These are phyloP conservation scores for Bipolaris sorokiniana DNA, from an alignment of 2,329 filamentous ascomycete genomes.

Conservation along the genomic window DNA sequence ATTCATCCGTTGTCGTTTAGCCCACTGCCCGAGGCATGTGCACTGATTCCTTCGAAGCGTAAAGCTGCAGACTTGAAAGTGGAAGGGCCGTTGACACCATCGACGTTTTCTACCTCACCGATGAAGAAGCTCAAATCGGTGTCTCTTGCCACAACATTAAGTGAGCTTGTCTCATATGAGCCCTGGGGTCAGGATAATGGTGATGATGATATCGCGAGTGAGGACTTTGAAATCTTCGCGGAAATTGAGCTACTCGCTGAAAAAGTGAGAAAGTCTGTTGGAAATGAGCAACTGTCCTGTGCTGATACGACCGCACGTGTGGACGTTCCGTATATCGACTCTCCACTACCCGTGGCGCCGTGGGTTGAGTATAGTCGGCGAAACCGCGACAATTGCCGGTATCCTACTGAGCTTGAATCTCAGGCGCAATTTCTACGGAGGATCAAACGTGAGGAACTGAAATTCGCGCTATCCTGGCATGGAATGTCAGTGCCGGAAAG, in stretches of 20 bases:
- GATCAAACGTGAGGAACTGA: conserved; percentile 44
- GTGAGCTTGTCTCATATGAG: conserved; percentile 43
- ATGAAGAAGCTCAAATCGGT: conserved; percentile 52
- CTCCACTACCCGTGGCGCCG: conserved; percentile 51
- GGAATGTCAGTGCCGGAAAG: conserved; percentile 49
- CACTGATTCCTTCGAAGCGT: conserved; percentile 38
- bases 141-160: conserved; percentile 47
- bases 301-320: conserved; percentile 57
- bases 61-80: conserved; percentile 51
- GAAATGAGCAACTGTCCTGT: conserved; percentile 56
- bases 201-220: conserved; percentile 7
- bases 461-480: conserved; percentile 48
- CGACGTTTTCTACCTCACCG: conserved; percentile 44
- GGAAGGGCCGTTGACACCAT: conserved; percentile 56
- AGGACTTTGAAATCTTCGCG: conserved; percentile 42
- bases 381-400: conserved; percentile 7
- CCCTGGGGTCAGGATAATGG: conserved; percentile 30
- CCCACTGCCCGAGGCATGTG: conserved; percentile 19
- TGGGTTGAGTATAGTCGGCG: conserved; percentile 52
- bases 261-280: conserved; percentile 43
- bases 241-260: conserved; percentile 47
- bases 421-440: conserved; percentile 43
- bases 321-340: conserved; percentile 56
- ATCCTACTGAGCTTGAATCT: conserved; percentile 35
- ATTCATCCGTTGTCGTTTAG: conserved; percentile 30